Evolutionary conservation across 140 eudicot genomes (phyloP).

Genomic region (Bidens hawaiensis): DNA sequence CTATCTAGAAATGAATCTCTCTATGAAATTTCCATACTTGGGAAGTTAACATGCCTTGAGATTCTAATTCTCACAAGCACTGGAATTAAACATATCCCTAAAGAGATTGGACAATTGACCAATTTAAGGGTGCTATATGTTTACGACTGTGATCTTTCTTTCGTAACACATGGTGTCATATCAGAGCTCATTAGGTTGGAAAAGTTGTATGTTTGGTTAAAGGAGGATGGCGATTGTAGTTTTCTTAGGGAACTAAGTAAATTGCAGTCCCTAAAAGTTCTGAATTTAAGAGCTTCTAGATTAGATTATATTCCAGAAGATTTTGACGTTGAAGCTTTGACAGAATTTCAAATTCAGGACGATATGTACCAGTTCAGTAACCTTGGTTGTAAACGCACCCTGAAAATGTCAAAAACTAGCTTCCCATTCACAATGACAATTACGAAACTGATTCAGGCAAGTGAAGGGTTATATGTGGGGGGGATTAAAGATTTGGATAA

Average conservation of each 20-base stretch:
- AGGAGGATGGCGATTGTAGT: neutral
- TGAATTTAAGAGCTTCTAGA: neutral
- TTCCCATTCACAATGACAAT: neutral
- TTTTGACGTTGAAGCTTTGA: neutral
- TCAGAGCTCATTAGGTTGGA: neutral
- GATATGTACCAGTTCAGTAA: neutral
- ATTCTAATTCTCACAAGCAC: neutral
- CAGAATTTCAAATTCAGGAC: neutral
- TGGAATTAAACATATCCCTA: neutral
- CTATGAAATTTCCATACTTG: neutral
- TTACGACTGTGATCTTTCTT: neutral
- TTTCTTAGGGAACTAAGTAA: neutral
- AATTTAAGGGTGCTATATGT: neutral
- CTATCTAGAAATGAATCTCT: neutral
- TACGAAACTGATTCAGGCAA: neutral
- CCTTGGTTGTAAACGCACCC: too few species aligned
- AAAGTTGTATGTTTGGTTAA: neutral
- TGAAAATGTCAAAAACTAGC: neutral
- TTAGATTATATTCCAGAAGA: neutral
- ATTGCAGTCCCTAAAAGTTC: neutral
- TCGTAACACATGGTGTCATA: slow-evolving; percentile 2
- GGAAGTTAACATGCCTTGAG: neutral
- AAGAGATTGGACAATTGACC: neutral
- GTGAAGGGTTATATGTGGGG: neutral
- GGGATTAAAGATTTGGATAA: neutral